phyloP scores from a whole-genome alignment of 2,329 filamentous ascomycete genomes.

The Talaromyces sp. region DNA sequence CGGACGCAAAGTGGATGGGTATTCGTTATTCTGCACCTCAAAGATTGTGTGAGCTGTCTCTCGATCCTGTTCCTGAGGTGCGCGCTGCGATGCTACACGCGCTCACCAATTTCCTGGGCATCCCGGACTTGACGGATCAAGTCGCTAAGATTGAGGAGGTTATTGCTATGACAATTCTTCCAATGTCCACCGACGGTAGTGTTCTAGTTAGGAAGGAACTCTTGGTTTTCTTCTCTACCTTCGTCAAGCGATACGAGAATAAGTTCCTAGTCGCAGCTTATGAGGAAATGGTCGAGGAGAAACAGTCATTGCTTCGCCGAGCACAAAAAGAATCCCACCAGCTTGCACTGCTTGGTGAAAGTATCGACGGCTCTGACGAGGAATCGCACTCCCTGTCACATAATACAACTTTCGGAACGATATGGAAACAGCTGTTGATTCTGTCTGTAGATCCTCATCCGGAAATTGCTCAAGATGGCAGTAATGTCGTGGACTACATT shows the following conservation, averaged over 20 bases:
- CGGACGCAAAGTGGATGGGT: conserved; percentile 94
- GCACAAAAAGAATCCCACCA: conserved; percentile 38
- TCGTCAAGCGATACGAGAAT: conserved; percentile 82
- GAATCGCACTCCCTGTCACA: conserved; percentile 54
- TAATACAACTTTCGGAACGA: conserved; percentile 86
- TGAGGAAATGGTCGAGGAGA: conserved; percentile 84
- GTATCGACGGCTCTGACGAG: conserved; percentile 25
- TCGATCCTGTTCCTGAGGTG: conserved; percentile 87
- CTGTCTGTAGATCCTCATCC: conserved; percentile 92
- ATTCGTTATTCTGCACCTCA: conserved; percentile 81
- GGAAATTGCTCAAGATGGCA: conserved; percentile 82
- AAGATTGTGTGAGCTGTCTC: conserved; percentile 73
- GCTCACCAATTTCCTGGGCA: conserved; percentile 88
- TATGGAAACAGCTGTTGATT: conserved; percentile 90
- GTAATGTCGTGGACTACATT: conserved; percentile 79
- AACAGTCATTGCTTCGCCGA: conserved; percentile 60
- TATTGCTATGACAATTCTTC: conserved; percentile 80
- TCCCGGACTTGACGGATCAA: conserved; percentile 86
- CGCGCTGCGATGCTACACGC: conserved; percentile 90
- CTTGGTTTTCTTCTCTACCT: conserved; percentile 87
- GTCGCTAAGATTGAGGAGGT: conserved; percentile 87
- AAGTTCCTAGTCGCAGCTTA: conserved; percentile 90
- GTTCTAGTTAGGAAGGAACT: conserved; percentile 92
- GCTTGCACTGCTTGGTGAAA: conserved; percentile 21
- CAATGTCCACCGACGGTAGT: conserved; percentile 91